These are phyloP conservation scores for Cercospora berteroae DNA, from an alignment of 2,329 filamentous ascomycete species.

Conservation along the genomic window DNA sequence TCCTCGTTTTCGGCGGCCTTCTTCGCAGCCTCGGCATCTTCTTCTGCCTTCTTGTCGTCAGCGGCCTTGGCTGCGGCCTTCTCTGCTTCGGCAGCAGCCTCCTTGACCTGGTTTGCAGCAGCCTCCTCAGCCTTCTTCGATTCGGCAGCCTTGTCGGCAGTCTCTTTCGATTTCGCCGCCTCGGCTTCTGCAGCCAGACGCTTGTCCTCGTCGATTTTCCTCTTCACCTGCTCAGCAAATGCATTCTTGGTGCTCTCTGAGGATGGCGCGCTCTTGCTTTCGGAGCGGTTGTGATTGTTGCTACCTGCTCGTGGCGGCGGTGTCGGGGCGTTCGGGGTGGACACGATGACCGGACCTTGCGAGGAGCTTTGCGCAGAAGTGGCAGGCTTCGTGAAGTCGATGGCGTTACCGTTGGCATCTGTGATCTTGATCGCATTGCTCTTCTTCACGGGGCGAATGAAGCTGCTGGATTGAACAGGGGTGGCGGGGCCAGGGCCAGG, in stretches of 20 bases:
- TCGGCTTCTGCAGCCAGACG: slow-evolving; percentile 48
- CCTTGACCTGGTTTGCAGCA: slow-evolving; percentile 42
- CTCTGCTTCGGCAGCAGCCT: slow-evolving; percentile 42
- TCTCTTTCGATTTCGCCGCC: slow-evolving; percentile 53
- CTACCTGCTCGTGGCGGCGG: slow-evolving; percentile 71
- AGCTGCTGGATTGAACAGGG: slow-evolving; percentile 47
- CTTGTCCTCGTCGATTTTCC: slow-evolving; percentile 44
- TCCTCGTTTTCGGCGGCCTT: slow-evolving; percentile 35
- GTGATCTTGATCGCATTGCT: slow-evolving; percentile 80
- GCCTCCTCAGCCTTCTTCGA: slow-evolving; percentile 33
- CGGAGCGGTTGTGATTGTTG: slow-evolving; percentile 65
- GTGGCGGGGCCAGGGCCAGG: slow-evolving; percentile 22
- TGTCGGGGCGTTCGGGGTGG: slow-evolving; percentile 70
- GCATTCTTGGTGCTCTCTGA: slow-evolving; percentile 65
- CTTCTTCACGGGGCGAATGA: slow-evolving; percentile 64
- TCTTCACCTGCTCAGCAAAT: slow-evolving; percentile 68
- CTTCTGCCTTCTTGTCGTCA: slow-evolving; percentile 36
- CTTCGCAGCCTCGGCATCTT: slow-evolving; percentile 37
- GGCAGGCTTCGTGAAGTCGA: slow-evolving; percentile 63
- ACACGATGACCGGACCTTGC: slow-evolving; percentile 63
- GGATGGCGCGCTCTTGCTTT: slow-evolving; percentile 71
- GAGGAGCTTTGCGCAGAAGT: slow-evolving; percentile 56
- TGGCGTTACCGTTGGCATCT: slow-evolving; percentile 72
- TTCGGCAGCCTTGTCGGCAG: slow-evolving; percentile 51
- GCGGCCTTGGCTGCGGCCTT: slow-evolving; percentile 52